These are phyloP conservation scores for Sophora flavescens DNA, from an alignment of 306 rosid species.

Conservation along the genomic window DNA sequence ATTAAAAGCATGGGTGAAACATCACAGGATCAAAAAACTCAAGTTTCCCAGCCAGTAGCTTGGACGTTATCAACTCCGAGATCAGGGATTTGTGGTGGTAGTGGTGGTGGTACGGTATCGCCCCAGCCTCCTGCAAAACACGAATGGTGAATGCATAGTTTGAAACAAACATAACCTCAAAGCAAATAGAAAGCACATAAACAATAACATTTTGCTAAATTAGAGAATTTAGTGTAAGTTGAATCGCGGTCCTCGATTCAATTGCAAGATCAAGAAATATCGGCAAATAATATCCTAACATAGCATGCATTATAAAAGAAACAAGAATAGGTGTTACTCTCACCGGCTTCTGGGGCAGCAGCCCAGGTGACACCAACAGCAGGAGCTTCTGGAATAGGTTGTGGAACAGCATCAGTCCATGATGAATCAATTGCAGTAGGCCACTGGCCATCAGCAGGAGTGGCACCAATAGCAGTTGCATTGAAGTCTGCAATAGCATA, in stretches of 20 bases:
- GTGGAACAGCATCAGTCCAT: slow-evolving; percentile 51
- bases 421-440: slow-evolving; percentile 48
- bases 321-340: neutral
- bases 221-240: neutral
- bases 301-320: neutral
- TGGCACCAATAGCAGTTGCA: slow-evolving; percentile 41
- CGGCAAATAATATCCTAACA: neutral
- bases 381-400: slow-evolving; percentile 52
- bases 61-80: slow-evolving; percentile 41
- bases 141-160: neutral
- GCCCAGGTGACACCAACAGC: slow-evolving; percentile 48
- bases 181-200: neutral
- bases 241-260: neutral
- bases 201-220: neutral
- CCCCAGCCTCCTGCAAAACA: slow-evolving; percentile 54
- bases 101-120: slow-evolving; percentile 47
- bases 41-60: slow-evolving; percentile 48
- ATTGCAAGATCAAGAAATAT: neutral
- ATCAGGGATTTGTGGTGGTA: slow-evolving; percentile 35
- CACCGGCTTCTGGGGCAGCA: slow-evolving; percentile 50
- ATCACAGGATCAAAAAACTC: slow-evolving; percentile 12
- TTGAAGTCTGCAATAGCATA: slow-evolving; percentile 66
- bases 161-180: neutral
- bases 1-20: neutral
- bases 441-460: slow-evolving; percentile 54